Evolutionary conservation across 2,329 filamentous ascomycete genomes (phyloP), one percentile per base, ranked within the genome.

Genomic region (Sporothrix luriei): DNA sequence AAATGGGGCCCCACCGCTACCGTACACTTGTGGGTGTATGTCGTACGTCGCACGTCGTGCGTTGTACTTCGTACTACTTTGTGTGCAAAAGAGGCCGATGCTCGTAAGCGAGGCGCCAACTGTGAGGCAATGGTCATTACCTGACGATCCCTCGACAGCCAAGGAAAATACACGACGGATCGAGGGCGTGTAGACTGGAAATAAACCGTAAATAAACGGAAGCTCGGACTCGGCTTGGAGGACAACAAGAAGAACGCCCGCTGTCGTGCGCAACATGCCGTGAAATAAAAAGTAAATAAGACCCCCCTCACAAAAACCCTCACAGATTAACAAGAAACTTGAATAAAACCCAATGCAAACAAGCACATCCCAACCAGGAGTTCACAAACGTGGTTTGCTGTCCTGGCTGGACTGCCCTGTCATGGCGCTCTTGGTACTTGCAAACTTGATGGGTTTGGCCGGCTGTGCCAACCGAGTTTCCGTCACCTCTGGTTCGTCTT

Each of bases 1-100:
- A 49, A 49, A 64, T 49, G 46, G 61, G 43, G 61, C 33, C 46
- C 59, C 61, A 64, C 61, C 49, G 46, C 43, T 49, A 49, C 43
- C 43, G 7, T 21, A 64, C 19, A 4, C 14, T 3, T n/a, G 54
- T 59, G 55, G 16, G 2, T 19, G 16, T 19, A 49, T 16, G 11
- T 43, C 14, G 40, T 33, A 9, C 29, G 3, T 33, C 29, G 29
- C 7, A 33, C 5, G 33, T 7, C 33, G 33, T 33, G 9, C 33
- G 7, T 33, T 9, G 33, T 33, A 4, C 9, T 7, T 33, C 33
- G 33, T 7, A 33, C 33, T 33, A 33, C n/a, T n/a, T n/a, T n/a
- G n/a, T n/a, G n/a, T 33, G 33, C 16, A 16, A 48, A 48, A n/a
- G 16, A 19, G 16, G 14, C 14, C 14, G 46, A 48, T 48, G 46